phyloP scores from a whole-genome alignment of 345 rosid species.

The Pugionium dolabratum region DNA sequence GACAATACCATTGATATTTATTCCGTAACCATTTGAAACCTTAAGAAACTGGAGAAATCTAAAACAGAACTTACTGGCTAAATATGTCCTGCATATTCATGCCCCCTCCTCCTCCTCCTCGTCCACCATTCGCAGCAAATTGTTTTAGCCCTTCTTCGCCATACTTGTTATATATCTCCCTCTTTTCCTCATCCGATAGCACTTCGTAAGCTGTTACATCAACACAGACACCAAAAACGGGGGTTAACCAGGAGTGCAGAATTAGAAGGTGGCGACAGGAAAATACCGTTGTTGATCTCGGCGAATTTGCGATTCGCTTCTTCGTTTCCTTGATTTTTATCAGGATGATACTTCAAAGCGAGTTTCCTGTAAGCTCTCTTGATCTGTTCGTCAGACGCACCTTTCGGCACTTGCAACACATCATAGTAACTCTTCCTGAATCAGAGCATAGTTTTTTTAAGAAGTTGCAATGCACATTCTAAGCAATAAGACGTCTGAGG shows the following conservation, averaged over 20 bases:
- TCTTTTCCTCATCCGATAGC: conserved; percentile 88
- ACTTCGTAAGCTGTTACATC: conserved; percentile 81
- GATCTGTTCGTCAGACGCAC: conserved; percentile 96
- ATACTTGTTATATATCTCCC: conserved; percentile 74
- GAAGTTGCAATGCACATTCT: not conserved
- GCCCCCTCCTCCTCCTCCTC: conserved; percentile 64
- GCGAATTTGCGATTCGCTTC: conserved; percentile 88
- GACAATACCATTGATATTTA: not conserved
- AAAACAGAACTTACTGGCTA: conserved; percentile 23
- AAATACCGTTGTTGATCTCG: conserved; percentile 82
- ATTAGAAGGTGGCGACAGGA: not conserved
- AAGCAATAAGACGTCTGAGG: not conserved
- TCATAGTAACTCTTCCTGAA: conserved; percentile 93
- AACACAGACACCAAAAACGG: conserved; percentile 13
- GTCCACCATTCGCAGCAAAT: conserved; percentile 82
- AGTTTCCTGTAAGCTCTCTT: conserved; percentile 95
- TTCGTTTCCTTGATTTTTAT: conserved; percentile 91
- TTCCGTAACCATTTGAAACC: not conserved
- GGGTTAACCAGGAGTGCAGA: not conserved
- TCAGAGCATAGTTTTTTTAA: not conserved
- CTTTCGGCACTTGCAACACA: conserved; percentile 78
- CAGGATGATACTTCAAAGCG: conserved; percentile 97
- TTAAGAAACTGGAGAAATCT: not conserved
- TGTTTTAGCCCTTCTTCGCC: conserved; percentile 98
- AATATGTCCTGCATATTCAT: conserved; percentile 40